Evolutionary conservation across 2,329 filamentous ascomycete species (phyloP).

Genomic region (Fusarium humuli): DNA sequence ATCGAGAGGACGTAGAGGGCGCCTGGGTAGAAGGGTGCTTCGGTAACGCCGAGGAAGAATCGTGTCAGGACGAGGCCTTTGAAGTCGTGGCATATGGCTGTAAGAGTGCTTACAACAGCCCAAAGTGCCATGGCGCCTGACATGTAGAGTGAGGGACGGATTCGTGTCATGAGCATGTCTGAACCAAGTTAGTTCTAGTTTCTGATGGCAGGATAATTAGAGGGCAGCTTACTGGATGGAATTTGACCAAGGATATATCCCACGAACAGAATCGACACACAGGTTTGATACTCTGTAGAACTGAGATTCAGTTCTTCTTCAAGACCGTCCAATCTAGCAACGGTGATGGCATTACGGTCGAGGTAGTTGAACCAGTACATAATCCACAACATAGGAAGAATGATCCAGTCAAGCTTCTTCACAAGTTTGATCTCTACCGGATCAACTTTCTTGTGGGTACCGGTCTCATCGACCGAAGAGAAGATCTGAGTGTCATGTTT

Average conservation of each 20-base stretch:
- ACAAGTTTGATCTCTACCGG: conserved; percentile 37
- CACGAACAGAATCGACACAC: conserved; percentile 51
- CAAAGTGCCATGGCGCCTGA: conserved; percentile 52
- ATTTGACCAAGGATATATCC: conserved; percentile 52
- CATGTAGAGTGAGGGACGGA: conserved; percentile 59
- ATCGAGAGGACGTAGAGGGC: conserved; percentile 59
- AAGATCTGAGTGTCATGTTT: conserved; percentile 20
- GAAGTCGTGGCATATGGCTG: conserved; percentile 56
- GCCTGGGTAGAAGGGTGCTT: conserved; percentile 55
- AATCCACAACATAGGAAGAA: conserved; percentile 48
- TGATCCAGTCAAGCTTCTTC: conserved; percentile 36
- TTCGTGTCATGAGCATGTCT: conserved; percentile 55
- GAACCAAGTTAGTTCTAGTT: conserved; percentile 35
- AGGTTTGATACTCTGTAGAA: conserved; percentile 51
- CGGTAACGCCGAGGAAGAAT: conserved; percentile 56
- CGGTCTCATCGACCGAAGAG: conserved; percentile 22
- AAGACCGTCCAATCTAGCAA: conserved; percentile 65
- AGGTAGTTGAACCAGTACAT: conserved; percentile 58
- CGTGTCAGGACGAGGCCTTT: conserved; percentile 56
- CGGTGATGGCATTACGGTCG: conserved; percentile 67
- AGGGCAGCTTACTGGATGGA: conserved; percentile 46
- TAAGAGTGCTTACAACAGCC: conserved; percentile 56
- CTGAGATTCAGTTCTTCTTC: conserved; percentile 63
- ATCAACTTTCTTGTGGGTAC: conserved; percentile 35
- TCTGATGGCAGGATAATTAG: conserved; percentile 47